phyloP scores from a whole-genome alignment of 164 flowering plant species.

The Nymphaea colorata region DNA sequence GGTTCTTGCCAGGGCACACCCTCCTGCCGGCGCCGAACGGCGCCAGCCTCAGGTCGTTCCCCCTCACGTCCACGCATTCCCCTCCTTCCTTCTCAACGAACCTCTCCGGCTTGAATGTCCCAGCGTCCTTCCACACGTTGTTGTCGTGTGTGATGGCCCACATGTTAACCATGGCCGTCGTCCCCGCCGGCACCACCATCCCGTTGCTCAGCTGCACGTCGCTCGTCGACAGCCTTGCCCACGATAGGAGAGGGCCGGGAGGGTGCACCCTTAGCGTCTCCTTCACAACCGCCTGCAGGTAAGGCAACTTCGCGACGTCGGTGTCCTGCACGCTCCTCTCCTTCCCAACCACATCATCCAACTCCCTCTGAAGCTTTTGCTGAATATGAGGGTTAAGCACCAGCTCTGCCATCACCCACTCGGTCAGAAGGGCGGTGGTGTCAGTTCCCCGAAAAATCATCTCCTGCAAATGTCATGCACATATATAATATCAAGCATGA shows the following conservation, averaged over 20 bases:
- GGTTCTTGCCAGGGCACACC: constrained; percentile 47
- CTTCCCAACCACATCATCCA: constrained; percentile 6
- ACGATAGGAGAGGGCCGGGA: constrained; percentile 60
- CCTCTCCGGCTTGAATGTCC: constrained; percentile 35
- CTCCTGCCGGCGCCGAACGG: constrained; percentile 58
- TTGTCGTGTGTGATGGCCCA: constrained; percentile 53
- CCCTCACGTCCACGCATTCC: constrained; percentile 28
- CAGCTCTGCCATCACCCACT: constrained; percentile 57
- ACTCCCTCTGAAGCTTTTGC: constrained; percentile 24
- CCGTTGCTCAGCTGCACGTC: constrained; percentile 42
- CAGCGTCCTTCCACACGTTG: constrained; percentile 28
- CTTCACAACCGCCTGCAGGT: not conserved
- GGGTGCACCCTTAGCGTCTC: constrained; percentile 46
- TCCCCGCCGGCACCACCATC: constrained; percentile 31
- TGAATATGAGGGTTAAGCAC: constrained; percentile 31
- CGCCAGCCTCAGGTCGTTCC: constrained; percentile 40
- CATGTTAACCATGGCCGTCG: constrained; percentile 61
- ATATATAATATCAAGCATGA: no score
- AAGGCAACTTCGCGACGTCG: not conserved
- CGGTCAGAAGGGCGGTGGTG: constrained; percentile 40
- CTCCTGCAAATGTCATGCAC: constrained; percentile 22
- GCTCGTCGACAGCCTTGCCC: constrained; percentile 47
- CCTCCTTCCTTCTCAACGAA: constrained; percentile 19
- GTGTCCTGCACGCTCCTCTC: not conserved
- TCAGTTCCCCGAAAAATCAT: constrained; percentile 69